Conservation (phyloP, 1,139 yeast species). For the Hansenula sp. region DNA sequence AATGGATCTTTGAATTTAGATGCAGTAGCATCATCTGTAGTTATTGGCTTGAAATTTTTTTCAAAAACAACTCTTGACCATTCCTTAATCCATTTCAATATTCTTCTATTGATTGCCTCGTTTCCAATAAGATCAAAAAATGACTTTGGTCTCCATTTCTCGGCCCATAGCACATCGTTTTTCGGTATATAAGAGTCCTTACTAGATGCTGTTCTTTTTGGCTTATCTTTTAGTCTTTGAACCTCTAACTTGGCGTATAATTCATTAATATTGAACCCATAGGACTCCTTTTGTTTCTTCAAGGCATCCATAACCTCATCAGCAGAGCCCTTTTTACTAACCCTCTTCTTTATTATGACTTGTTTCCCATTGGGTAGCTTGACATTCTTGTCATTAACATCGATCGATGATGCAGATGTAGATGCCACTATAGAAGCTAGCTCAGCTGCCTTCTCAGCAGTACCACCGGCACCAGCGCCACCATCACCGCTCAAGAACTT, state of each 20-base stretch:
- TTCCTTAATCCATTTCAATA: slow-evolving; percentile 74
- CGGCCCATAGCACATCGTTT: slow-evolving; percentile 52
- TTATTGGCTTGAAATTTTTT: slow-evolving; percentile 18
- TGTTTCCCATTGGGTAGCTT: slow-evolving; percentile 20
- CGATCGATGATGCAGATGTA: neutral
- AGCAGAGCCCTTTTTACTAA: neutral
- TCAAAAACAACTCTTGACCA: slow-evolving; percentile 75
- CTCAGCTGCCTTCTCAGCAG: neutral
- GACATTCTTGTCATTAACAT: slow-evolving; percentile 3
- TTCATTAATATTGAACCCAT: slow-evolving; percentile 33
- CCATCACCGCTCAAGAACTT: slow-evolving; percentile 6
- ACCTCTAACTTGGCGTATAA: slow-evolving; percentile 27
- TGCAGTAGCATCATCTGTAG: slow-evolving; percentile 7
- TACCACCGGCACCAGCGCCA: neutral
- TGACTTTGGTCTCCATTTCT: slow-evolving; percentile 74
- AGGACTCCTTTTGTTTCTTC: slow-evolving; percentile 9
- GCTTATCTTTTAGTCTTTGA: slow-evolving; percentile 10
- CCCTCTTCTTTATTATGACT: slow-evolving; percentile 18
- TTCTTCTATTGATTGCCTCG: slow-evolving; percentile 67
- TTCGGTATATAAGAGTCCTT: slow-evolving; percentile 3
- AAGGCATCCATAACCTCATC: neutral
- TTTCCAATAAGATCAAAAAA: slow-evolving; percentile 79
- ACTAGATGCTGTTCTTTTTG: neutral
- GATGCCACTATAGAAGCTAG: neutral
- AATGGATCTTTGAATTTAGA: slow-evolving; percentile 40